Conservation (phyloP, 164 flowering plant species). For the Piper longum region DNA sequence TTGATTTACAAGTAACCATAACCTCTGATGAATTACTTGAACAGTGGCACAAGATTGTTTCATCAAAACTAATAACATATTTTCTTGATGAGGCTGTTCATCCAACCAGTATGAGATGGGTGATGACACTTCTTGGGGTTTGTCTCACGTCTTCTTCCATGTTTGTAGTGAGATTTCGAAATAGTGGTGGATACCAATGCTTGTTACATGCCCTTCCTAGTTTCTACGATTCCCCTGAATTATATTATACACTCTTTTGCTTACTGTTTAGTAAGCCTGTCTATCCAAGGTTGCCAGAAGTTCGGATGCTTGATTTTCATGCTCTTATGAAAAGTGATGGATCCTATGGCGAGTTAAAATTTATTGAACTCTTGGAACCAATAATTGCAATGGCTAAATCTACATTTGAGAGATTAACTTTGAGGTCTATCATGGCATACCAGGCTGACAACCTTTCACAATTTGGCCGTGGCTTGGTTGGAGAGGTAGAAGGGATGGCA, state of each 20-base stretch:
- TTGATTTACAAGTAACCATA: constrained; percentile 91
- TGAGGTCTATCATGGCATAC: constrained; percentile 79
- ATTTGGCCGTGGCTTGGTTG: constrained; percentile 58
- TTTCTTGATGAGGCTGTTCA: constrained; percentile 98
- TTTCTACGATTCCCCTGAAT: constrained; percentile 96
- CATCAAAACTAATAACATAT: constrained; percentile 85
- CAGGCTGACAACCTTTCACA: constrained; percentile 84
- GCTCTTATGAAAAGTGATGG: constrained; percentile 91
- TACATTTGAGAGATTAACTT: constrained; percentile 75
- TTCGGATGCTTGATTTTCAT: constrained; percentile 96
- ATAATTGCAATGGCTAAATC: constrained; percentile 89
- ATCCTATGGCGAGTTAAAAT: constrained; percentile 57
- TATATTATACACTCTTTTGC: constrained; percentile 87
- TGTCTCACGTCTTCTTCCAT: constrained; percentile 87
- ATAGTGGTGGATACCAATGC: constrained; percentile 89
- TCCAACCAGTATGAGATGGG: constrained; percentile 99
- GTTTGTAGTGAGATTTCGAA: constrained; percentile 81
- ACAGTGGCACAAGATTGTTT: constrained; percentile 96
- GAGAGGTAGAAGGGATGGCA: constrained; percentile 66
- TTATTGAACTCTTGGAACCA: constrained; percentile 81
- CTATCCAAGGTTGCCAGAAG: constrained; percentile 97
- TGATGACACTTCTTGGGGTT: constrained; percentile 98
- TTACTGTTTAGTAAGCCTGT: constrained; percentile 93
- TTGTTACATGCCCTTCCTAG: constrained; percentile 74
- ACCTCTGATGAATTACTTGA: constrained; percentile 80